A percentile compares a stretch with the other conserved stretches of the same genome.
phyloP scores from a whole-genome alignment of 2,329 filamentous ascomycete genomes.

The Westerdykella aurantiaca region DNA sequence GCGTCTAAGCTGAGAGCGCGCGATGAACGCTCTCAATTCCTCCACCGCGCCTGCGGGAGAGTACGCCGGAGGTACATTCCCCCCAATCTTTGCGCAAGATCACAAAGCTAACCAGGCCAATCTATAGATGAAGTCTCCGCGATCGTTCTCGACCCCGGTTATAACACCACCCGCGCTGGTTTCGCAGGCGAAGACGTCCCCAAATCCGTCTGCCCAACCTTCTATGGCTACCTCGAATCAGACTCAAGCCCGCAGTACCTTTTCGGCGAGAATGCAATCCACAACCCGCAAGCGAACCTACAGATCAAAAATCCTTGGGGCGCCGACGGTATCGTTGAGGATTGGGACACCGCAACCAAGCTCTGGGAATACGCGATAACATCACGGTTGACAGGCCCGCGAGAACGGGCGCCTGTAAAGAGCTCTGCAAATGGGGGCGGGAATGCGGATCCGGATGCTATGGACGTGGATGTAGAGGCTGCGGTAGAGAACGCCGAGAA shows the following conservation, averaged over 20 bases:
- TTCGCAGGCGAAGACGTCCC: conserved; percentile 97
- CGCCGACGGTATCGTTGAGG: conserved; percentile 82
- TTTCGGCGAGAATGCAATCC: conserved; percentile 87
- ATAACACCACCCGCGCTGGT: conserved; percentile 82
- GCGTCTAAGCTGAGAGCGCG: conserved; percentile 8
- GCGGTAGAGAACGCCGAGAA: conserved; percentile 63
- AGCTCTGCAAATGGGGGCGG: conserved; percentile 64
- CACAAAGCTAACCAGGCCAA: conserved; percentile 8
- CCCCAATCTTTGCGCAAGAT: conserved; percentile 4
- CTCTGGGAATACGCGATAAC: conserved; percentile 93
- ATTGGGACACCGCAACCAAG: conserved; percentile 87
- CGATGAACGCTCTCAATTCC: conserved; percentile 35
- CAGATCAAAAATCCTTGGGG: conserved; percentile 91
- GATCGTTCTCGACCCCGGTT: conserved; percentile 92
- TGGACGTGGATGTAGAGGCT: conserved; percentile 50
- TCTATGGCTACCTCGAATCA: conserved; percentile 61
- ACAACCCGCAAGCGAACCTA: conserved; percentile 66
- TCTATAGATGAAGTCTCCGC: conserved; percentile 87
- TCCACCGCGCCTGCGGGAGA: conserved; percentile 39
- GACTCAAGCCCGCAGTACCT: conserved; percentile 51
- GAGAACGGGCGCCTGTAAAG: conserved; percentile 61
- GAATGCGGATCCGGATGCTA: conserved; percentile 58
- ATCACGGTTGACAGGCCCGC: conserved; percentile 74
- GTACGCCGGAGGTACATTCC: conserved; percentile 41
- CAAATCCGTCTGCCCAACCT: conserved; percentile 86